Evolutionary conservation across 225 moss, liverwort and hornwort species (phyloP), one percentile per base, ranked within the genome.

Genomic region (Bryoerythrophyllum caledonicum): DNA sequence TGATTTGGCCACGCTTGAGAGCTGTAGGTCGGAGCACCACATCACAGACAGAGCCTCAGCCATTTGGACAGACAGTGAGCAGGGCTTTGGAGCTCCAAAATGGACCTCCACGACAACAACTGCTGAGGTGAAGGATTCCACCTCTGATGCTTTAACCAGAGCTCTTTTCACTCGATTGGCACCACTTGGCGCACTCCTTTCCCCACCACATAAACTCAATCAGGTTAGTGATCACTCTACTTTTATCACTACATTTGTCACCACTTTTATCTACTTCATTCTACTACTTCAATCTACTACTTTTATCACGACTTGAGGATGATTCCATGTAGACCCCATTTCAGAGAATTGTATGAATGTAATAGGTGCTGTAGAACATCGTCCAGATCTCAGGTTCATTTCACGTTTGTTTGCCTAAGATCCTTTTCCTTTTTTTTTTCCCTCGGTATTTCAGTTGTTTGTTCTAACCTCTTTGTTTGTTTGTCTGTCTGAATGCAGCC

Each of bases 131-230:
- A 59, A 76, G 27, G 65, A 64, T 25, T 59, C 68, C 58, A 72
- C 69, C 19, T 51, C 79, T 12, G 52, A 65, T 70, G 83, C 88
- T 51, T 60, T 99, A 68, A 27, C 70, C 53, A 89, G 97, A 76
- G 90, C 95, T 68, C 20, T 90, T 17, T 86, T 74, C 76, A 82
- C 76, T 80, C 94, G 95, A 63, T 87, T 95, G 63, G 51, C 81
- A 67, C 80, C 90, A 41, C 77, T 94, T 35, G 60, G 35, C 58
- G 44, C 76, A 68, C 79, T 80, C 56, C 82, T 99, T 41, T 70
- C 72, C 60, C 44, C 60, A 26, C 94, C 94, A 23, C 92, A 83
- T 83, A 87, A 69, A 41, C 82, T 95, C 75, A 91, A 91, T 68
- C 54, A 70, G 81, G 95, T 91, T 60, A 86, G 88, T 77, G 20